Percentiles rank a stretch among this genome's conserved stretches.
Evolutionary conservation across 495 filamentous ascomycete genomes (phyloP).

Genomic region (Mycothermus thermophilus): DNA sequence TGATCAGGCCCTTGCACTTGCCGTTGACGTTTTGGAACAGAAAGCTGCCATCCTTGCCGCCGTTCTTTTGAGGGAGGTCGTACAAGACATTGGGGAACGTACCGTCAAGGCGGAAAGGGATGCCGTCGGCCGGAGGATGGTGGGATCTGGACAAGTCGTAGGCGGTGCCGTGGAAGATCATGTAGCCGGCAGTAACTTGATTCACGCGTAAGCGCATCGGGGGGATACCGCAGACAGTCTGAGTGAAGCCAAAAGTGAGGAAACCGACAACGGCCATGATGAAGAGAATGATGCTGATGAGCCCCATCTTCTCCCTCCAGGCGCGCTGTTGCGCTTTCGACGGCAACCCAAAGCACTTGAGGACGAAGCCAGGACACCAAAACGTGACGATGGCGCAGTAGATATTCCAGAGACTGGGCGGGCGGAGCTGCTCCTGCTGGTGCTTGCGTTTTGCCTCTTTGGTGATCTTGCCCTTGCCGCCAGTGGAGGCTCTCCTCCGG

Average conservation of each 20-base stretch:
- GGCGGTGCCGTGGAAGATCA: slow-evolving; percentile 91
- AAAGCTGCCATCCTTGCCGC: slow-evolving; percentile 86
- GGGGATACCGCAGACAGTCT: slow-evolving; percentile 63
- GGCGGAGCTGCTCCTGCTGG: slow-evolving; percentile 51
- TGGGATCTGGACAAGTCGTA: slow-evolving; percentile 62
- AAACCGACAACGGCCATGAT: slow-evolving; percentile 88
- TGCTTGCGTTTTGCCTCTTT: slow-evolving; percentile 45
- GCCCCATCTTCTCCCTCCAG: slow-evolving; percentile 97
- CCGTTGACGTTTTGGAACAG: slow-evolving; percentile 98
- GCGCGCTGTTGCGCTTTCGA: slow-evolving; percentile 78
- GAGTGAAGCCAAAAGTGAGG: slow-evolving; percentile 91
- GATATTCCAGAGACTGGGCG: slow-evolving; percentile 83
- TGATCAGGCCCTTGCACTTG: slow-evolving; percentile 87
- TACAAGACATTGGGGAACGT: slow-evolving; percentile 62
- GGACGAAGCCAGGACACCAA: slow-evolving; percentile 76
- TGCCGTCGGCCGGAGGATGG: slow-evolving; percentile 69
- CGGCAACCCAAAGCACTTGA: slow-evolving; percentile 79
- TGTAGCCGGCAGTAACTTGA: slow-evolving; percentile 61
- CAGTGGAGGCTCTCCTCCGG: slow-evolving; percentile 19
- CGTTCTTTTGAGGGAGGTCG: slow-evolving; percentile 65
- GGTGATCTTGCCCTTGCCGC: slow-evolving; percentile 31
- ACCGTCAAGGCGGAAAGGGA: slow-evolving; percentile 39
- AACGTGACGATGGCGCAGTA: slow-evolving; percentile 92
- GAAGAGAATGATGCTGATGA: slow-evolving; percentile 82
- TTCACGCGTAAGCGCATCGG: slow-evolving; percentile 64